Percentiles rank a stretch among this genome's conserved stretches.
phyloP scores from a whole-genome alignment of 208 protist species.

The Wallacemonas sp. region DNA sequence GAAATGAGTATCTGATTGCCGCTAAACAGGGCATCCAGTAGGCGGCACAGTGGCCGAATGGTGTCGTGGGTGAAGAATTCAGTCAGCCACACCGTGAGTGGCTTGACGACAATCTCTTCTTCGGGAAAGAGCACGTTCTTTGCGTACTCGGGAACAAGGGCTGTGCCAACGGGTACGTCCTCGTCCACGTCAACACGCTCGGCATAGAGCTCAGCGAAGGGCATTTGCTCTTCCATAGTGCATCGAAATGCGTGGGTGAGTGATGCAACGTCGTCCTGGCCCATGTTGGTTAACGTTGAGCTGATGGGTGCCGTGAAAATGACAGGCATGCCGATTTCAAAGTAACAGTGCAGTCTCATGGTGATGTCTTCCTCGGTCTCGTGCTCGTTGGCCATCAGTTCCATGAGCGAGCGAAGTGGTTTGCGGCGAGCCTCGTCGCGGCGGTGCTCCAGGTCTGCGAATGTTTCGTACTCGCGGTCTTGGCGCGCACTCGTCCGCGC shows the following conservation, averaged over 20 bases:
- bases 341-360: slow-evolving; percentile 35
- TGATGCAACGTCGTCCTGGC: slow-evolving; percentile 5
- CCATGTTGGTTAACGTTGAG: neutral
- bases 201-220: slow-evolving; percentile 26
- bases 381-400: slow-evolving; percentile 35
- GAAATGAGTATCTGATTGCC: slow-evolving; percentile 77
- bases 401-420: slow-evolving; percentile 53
- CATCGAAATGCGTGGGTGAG: slow-evolving; percentile 7
- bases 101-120: slow-evolving; percentile 37
- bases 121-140: slow-evolving; percentile 16
- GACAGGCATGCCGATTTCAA: slow-evolving; percentile 32
- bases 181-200: slow-evolving; percentile 24
- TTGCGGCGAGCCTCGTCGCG: slow-evolving; percentile 62
- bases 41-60: slow-evolving; percentile 24
- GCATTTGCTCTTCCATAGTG: slow-evolving; percentile 25
- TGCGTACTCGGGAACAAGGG: slow-evolving; percentile 15
- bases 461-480: slow-evolving; percentile 54
- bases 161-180: slow-evolving; percentile 1
- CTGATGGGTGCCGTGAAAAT: slow-evolving; percentile 23
- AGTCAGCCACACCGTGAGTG: slow-evolving; percentile 64
- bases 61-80: slow-evolving; percentile 29
- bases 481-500: slow-evolving; percentile 34
- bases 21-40: slow-evolving; percentile 63
- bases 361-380: slow-evolving; percentile 22
- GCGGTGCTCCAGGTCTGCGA: slow-evolving; percentile 58